Evolutionary conservation across 2,329 filamentous ascomycete species (phyloP).

Genomic region (Trichoderma koningiopsis): DNA sequence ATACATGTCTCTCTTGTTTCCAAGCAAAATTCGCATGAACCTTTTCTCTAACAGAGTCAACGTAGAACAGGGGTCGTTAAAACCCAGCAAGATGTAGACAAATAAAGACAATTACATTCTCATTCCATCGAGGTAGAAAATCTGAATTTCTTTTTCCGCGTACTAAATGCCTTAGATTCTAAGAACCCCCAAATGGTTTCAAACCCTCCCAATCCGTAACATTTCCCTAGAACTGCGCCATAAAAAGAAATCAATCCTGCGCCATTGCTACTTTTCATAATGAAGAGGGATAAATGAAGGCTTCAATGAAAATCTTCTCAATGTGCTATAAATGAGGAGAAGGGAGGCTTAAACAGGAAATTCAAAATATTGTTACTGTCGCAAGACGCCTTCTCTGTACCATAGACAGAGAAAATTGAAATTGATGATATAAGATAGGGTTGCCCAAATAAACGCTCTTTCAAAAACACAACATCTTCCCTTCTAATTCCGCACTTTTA

Average conservation of each 20-base stretch:
- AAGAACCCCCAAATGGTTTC: background rate
- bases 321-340: background rate
- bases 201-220: background rate
- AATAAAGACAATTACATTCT: background rate
- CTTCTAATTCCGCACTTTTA: background rate
- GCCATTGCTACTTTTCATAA: background rate
- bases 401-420: background rate
- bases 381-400: background rate
- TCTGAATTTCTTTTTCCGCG: background rate
- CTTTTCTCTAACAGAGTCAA: no score
- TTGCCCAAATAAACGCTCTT: background rate
- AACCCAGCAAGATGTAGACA: background rate
- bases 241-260: background rate
- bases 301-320: background rate
- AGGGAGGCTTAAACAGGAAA: no score
- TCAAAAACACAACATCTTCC: background rate
- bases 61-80: background rate
- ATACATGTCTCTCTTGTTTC: no score
- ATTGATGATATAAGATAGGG: background rate
- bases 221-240: background rate
- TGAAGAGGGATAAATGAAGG: background rate
- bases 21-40: no score
- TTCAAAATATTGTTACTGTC: background rate
- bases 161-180: background rate
- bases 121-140: background rate